Conservation (phyloP, 148 eudicot species). For the Silene latifolia region DNA sequence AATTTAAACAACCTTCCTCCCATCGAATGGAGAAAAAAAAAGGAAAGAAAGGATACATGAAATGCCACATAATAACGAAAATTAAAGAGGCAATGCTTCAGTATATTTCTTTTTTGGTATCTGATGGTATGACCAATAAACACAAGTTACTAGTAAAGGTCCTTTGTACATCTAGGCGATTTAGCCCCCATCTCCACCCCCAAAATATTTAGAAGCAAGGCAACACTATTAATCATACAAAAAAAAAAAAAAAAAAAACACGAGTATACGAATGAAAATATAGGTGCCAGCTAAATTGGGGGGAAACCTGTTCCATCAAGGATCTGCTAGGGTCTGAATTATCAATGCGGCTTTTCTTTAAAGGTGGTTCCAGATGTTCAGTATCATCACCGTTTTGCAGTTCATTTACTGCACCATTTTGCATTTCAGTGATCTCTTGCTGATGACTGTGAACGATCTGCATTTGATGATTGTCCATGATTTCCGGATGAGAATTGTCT, state of each 20-base stretch:
- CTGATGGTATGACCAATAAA: background rate
- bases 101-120: background rate
- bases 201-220: background rate
- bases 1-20: background rate
- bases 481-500: constrained; percentile 24
- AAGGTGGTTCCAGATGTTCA: constrained; percentile 47
- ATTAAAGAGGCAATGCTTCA: background rate
- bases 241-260: background rate
- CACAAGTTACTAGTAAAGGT: background rate
- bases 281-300: constrained; percentile 2
- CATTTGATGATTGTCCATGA: background rate
- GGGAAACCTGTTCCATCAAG: constrained; percentile 73
- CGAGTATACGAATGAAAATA: background rate
- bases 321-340: constrained; percentile 54
- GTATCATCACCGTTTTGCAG: background rate
- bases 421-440: constrained; percentile 31
- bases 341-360: constrained; percentile 45
- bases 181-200: background rate
- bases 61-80: background rate
- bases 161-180: background rate
- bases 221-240: background rate
- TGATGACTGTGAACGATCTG: constrained; percentile 10
- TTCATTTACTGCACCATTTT: constrained; percentile 34
- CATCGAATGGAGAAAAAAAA: background rate
- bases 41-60: background rate